Evolutionary conservation across 805 yeast species (phyloP), one percentile per base, ranked within the genome.

Genomic region (Lachancea kluyveri): DNA sequence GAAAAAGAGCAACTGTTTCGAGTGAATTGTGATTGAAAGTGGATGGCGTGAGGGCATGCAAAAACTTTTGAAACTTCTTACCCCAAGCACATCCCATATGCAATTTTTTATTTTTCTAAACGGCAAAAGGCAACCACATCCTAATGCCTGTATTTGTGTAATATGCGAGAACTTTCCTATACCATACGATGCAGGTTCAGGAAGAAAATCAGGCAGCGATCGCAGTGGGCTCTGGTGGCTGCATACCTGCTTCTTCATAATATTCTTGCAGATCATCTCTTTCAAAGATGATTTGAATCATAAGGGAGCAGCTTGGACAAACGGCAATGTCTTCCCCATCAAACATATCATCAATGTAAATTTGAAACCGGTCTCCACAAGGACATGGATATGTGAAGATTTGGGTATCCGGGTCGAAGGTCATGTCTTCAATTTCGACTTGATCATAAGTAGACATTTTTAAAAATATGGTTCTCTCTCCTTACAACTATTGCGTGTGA

Each of bases 291-390:
- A 92, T 94, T 54, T 82, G 79, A 22, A 87, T 87, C 94, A 86
- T 87, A 32, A 92, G 65, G 13, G 95, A 83, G 60, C 98, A 92
- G 35, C 94, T 80, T 17, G 98, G 98, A 59, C 98, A 92, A 11
- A 90, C 94, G 0, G 98, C 98, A 18, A 86, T 77, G 39, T 86
- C 87, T 47, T 85, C 94, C 6, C 96, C 98, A 46, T 87, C 96
- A 40, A 68, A 65, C 57, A 92, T 66, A 53, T 92, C 98, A 46
- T 81, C 92, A 30, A 87, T 66, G 18, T 74, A 67, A 17, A 92
- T 83, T 52, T 90, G 94, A 60, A 92, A 92, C 50, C 77, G 70
- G 58, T 92, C 98, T 7, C 98, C 98, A 59, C 98, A 92, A 1
- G 98, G 98, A 66, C 98, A 92, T 4, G 98, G 98, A 50, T 88